A percentile compares a stretch with the other conserved stretches of the same genome.
These are phyloP conservation scores for Cicer judaicum DNA, from an alignment of 306 rosid species.

Conservation along the genomic window DNA sequence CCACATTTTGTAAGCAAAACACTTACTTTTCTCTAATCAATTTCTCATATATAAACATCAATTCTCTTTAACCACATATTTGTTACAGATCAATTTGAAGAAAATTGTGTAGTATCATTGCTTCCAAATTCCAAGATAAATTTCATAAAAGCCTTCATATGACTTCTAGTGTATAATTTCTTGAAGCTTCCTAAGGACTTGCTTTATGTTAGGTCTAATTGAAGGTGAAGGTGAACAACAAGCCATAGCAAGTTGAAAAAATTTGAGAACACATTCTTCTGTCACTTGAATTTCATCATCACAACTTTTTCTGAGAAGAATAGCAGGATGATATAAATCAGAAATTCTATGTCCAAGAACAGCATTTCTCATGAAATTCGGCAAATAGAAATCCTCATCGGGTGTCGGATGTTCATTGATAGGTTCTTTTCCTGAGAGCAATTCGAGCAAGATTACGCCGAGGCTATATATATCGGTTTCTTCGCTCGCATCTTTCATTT, in stretches of 20 bases:
- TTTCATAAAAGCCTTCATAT: constrained; percentile 14
- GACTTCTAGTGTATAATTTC: constrained; percentile 60
- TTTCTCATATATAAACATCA: constrained; percentile 44
- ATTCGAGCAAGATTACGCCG: constrained; percentile 80
- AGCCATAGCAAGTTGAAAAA: constrained; percentile 83
- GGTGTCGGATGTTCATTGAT: constrained; percentile 74
- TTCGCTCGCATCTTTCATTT: constrained; percentile 78
- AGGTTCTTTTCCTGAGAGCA: constrained; percentile 84
- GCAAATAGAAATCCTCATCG: constrained; percentile 85
- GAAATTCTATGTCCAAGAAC: constrained; percentile 72
- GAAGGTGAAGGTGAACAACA: constrained; percentile 88
- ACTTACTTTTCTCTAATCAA: background rate
- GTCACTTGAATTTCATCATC: constrained; percentile 48
- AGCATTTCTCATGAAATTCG: constrained; percentile 79
- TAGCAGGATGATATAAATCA: constrained; percentile 81
- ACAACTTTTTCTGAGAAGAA: constrained; percentile 57
- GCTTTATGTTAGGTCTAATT: constrained; percentile 77
- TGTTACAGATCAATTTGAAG: constrained; percentile 46
- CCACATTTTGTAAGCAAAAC: constrained; percentile 43
- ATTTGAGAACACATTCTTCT: constrained; percentile 69
- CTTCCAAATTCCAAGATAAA: constrained; percentile 24
- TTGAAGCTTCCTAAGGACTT: constrained; percentile 78
- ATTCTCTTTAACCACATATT: constrained; percentile 44
- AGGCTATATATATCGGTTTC: constrained; percentile 78
- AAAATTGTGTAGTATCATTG: background rate